Evolutionary conservation across 345 rosid species (phyloP), one percentile per base, ranked within the genome.

Genomic region (Acer campestre): DNA sequence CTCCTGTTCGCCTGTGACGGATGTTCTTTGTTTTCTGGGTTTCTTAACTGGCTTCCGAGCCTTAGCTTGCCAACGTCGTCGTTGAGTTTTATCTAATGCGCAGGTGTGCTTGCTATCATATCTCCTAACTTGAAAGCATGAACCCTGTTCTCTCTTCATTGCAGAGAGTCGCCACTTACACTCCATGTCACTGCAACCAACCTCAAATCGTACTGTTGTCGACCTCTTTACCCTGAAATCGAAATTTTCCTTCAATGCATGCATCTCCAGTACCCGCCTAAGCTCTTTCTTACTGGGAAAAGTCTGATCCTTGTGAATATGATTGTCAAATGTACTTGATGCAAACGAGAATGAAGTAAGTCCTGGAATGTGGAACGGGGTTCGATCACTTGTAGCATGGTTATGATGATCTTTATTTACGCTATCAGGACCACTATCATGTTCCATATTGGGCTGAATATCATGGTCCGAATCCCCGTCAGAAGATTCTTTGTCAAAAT

Each of bases 231-330:
- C 63, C 27, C 12, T 59, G 27, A 59, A 18, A 59, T 59, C 63
- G 9, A 59, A 59, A 59, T 59, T 59, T 59, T 59, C 63, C 27
- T 59, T 59, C 63, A 59, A 59, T 59, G 63, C 63, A 59, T 59
- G 63, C 63, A 18, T 22, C 63, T 59, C 63, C 23, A 59, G 12
- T 59, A 22, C 63, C 27, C 27, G 63, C 27, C 63, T 59, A 22
- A 59, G 63, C 27, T 59, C 63, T 20, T 59, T 59, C 63, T 59
- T 59, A 59, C 22, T 59, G 27, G 25, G 63, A 59, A 59, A 59
- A 20, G 4, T 25, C n/a, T 20, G 63, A n/a, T 7, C 9, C 63
- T 22, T 59, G 63, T 8, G 22, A 59, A 59, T 8, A 20, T 6
- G 10, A 13, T 59, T 9, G 27, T 59, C 25, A 59, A 16, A 14